Evolutionary conservation across 2,329 filamentous ascomycete species (phyloP).

Genomic region (Helminthosporium solani): DNA sequence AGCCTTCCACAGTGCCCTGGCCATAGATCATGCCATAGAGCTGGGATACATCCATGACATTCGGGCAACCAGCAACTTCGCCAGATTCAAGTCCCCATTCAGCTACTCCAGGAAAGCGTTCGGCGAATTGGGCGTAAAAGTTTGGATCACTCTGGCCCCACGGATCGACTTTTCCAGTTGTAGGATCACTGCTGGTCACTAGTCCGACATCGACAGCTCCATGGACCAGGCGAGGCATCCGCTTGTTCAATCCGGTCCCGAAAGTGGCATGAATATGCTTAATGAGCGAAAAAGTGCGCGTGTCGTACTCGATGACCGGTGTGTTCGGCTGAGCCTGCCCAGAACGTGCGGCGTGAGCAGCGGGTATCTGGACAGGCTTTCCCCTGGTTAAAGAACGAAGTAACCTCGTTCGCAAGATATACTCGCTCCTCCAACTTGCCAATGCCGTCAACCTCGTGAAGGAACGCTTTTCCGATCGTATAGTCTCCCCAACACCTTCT

Average conservation of each 20-base stretch:
- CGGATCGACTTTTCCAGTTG: constrained; percentile 69
- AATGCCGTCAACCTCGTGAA: constrained; percentile 80
- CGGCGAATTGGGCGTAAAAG: constrained; percentile 73
- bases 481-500: constrained; percentile 37
- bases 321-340: constrained; percentile 64
- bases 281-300: constrained; percentile 75
- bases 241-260: constrained; percentile 65
- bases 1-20: constrained; percentile 82
- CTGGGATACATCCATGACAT: constrained; percentile 89
- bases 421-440: constrained; percentile 96
- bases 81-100: constrained; percentile 79
- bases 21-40: constrained; percentile 80
- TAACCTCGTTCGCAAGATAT: constrained; percentile 81
- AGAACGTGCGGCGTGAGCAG: constrained; percentile 54
- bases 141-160: constrained; percentile 81
- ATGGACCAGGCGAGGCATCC: constrained; percentile 76
- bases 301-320: constrained; percentile 81
- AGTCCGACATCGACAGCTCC: constrained; percentile 76
- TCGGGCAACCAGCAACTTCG: constrained; percentile 72
- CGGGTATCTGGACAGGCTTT: constrained; percentile 64
- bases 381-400: constrained; percentile 79
- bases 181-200: constrained; percentile 80
- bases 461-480: constrained; percentile 71
- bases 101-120: constrained; percentile 70
- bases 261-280: constrained; percentile 81